Percentiles rank a stretch among this genome's conserved stretches.
Conservation (phyloP, 805 yeast species). For the Clavispora asparagi region DNA sequence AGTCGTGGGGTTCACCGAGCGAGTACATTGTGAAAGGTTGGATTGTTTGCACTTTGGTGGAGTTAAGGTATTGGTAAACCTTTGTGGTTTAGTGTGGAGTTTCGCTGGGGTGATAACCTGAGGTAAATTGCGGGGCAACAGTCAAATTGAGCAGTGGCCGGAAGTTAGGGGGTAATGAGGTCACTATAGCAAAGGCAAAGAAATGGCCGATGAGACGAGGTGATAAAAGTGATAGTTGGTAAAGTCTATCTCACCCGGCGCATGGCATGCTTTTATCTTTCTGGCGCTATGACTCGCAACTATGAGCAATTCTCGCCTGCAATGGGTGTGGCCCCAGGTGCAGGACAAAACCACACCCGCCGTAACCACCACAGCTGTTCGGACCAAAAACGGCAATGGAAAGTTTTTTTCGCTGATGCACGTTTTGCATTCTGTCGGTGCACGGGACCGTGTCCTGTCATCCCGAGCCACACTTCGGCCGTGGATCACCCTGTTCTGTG, state of each 20-base stretch:
- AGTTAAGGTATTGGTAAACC: neutral
- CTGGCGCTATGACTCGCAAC: neutral
- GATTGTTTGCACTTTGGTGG: neutral
- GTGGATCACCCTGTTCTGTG: too few relatives aligned
- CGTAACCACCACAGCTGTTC: neutral
- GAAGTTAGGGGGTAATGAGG: neutral
- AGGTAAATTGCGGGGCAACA: neutral
- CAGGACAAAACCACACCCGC: neutral
- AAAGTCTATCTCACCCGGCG: neutral
- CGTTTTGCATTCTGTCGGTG: neutral
- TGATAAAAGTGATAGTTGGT: neutral
- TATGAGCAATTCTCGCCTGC: neutral
- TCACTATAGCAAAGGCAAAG: neutral
- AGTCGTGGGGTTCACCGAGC: slow-evolving; percentile 11
- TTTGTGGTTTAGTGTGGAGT: neutral
- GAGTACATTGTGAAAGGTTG: slow-evolving; percentile 7
- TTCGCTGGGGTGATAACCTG: neutral
- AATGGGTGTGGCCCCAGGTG: neutral
- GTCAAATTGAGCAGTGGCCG: neutral
- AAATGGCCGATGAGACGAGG: neutral
- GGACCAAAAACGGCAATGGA: neutral
- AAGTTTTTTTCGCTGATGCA: neutral
- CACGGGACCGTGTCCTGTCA: neutral
- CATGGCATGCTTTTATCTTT: neutral
- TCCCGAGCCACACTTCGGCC: neutral